Evolutionary conservation across 1,284 basidiomycete species (phyloP), one percentile per base, ranked within the genome.

Genomic region (Apiotrichum gracile): DNA sequence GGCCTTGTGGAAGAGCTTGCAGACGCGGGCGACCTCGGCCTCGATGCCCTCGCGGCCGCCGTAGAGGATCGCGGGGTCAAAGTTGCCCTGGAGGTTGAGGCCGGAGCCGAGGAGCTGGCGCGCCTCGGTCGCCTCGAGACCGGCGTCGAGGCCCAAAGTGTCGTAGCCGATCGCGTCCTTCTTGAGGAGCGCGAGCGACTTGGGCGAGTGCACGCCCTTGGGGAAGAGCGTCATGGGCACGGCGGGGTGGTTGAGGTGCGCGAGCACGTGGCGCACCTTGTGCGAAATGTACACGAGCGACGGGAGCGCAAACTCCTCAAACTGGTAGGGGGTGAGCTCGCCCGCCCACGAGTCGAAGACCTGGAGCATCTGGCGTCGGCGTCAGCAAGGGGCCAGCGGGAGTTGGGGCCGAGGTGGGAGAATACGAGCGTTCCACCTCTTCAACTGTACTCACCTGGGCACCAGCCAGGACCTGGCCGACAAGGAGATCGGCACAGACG

Each of bases 301-400:
- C 2, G 78, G 78, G 25, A 76, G 70, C 19, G 77, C 74, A 57
- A 77, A 97, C 49, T 79, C 76, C 34, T 76, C 72, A 76, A 92
- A 97, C 69, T 94, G 87, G 67, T 89, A 78, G 5, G 86, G 88
- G 7, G 89, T 85, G 57, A 97, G 80, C 70, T 94, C 91, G 55
- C 88, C 87, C 5, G 89, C 92, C 83, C 88, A 91, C 4, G 92
- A 94, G 74, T 97, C 92, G 68, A 97, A 97, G 16, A 97, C 82
- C 82, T 97, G 92, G 6, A 96, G 79, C 50, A 94, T 79, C 90
- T 96, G n/a, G n/a, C n/a, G n/a, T n/a, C n/a, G n/a, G n/a, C n/a
- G n/a, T n/a, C n/a, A n/a, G n/a, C n/a, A n/a, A n/a, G n/a, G n/a
- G n/a, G n/a, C n/a, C n/a, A n/a, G n/a, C n/a, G n/a, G n/a, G n/a